phyloP scores from a whole-genome alignment of 176 grass and related monocot species.

The Carex parvula region DNA sequence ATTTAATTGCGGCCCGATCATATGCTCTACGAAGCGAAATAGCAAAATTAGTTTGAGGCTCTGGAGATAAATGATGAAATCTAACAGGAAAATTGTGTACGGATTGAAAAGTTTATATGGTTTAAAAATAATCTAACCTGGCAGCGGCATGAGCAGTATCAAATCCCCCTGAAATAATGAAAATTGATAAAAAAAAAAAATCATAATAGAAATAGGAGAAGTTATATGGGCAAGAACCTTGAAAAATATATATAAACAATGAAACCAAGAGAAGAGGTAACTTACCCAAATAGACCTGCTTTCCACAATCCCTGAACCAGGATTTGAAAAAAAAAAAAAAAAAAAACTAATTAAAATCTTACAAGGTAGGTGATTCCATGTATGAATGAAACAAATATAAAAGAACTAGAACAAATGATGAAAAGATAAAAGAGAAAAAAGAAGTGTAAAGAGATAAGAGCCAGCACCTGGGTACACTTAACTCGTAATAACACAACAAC shows the following conservation, averaged over 20 bases:
- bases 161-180: slow-evolving; percentile 68
- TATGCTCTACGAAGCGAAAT: slow-evolving; percentile 52
- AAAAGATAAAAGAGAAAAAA: background rate
- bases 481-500: slow-evolving; percentile 6
- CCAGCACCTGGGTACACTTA: background rate
- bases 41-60: background rate
- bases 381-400: too few relatives aligned
- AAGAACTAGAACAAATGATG: background rate
- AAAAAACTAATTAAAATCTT: slow-evolving; percentile 21
- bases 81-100: background rate
- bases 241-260: slow-evolving; percentile 1
- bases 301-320: slow-evolving; percentile 82
- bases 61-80: background rate
- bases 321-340: slow-evolving; percentile 20
- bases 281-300: slow-evolving; percentile 95
- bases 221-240: background rate
- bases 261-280: slow-evolving; percentile 1
- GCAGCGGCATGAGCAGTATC: slow-evolving; percentile 93
- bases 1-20: slow-evolving; percentile 94
- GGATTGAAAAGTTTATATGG: background rate
- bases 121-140: slow-evolving; percentile 34
- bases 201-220: background rate
- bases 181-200: background rate
- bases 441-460: slow-evolving; percentile 8
- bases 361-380: background rate